Evolutionary conservation across 805 yeast species (phyloP).

Genomic region (Cyberlindnera mrakii): DNA sequence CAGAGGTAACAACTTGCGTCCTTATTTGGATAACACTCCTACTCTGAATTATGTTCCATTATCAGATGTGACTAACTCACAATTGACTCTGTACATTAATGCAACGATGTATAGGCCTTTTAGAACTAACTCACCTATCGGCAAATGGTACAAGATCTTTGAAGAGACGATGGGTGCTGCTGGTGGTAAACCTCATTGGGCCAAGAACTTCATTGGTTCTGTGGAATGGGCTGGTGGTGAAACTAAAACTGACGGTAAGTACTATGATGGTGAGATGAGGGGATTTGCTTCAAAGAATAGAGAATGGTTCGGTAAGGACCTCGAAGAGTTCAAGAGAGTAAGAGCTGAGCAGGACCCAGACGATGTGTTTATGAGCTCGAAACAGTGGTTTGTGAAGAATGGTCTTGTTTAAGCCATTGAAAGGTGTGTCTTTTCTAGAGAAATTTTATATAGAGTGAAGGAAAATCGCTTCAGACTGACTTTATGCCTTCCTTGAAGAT

Average conservation of each 20-base stretch:
- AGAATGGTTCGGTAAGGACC: slow-evolving; percentile 76
- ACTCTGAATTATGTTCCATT: slow-evolving; percentile 47
- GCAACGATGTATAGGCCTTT: slow-evolving; percentile 98
- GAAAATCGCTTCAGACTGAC: background rate
- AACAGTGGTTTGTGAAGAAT: slow-evolving; percentile 76
- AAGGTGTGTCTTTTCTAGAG: background rate
- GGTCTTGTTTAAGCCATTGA: slow-evolving; percentile 39
- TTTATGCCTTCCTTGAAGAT: background rate
- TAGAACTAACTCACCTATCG: slow-evolving; percentile 61
- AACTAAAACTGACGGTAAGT: slow-evolving; percentile 28
- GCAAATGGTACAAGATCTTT: slow-evolving; percentile 77
- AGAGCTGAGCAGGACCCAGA: slow-evolving; percentile 73
- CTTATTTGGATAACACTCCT: slow-evolving; percentile 79
- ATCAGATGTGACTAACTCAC: slow-evolving; percentile 51
- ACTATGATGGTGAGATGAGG: slow-evolving; percentile 64
- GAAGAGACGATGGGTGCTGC: slow-evolving; percentile 72
- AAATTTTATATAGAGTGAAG: too few species aligned
- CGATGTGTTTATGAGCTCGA: slow-evolving; percentile 72
- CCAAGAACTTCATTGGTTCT: slow-evolving; percentile 82
- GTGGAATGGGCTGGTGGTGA: slow-evolving; percentile 26
- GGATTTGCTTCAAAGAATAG: slow-evolving; percentile 67
- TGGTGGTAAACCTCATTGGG: slow-evolving; percentile 98
- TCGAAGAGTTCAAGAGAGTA: slow-evolving; percentile 52
- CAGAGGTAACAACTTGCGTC: slow-evolving; percentile 77
- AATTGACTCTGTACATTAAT: slow-evolving; percentile 79